These are phyloP conservation scores for Arctostaphylos glauca DNA, from an alignment of 148 eudicot species.

Conservation along the genomic window DNA sequence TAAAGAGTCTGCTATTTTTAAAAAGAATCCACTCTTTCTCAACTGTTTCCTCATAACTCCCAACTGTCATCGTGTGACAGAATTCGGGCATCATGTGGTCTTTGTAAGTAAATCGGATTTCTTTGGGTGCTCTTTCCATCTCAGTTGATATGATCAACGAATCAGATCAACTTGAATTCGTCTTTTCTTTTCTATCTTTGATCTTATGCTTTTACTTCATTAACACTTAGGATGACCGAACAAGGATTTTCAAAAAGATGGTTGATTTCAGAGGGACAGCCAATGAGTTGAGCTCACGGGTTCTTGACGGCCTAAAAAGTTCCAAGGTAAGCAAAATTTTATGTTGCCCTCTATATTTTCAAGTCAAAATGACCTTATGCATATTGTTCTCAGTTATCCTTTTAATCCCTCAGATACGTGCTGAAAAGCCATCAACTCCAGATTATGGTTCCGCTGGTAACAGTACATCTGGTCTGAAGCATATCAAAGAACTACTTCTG, in stretches of 20 bases:
- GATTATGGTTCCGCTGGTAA: slow-evolving; percentile 29
- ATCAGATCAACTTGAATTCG: background rate
- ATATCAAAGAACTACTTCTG: slow-evolving; percentile 79
- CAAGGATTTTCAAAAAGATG: slow-evolving; percentile 66
- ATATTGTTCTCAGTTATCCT: slow-evolving; percentile 4
- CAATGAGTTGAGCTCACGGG: slow-evolving; percentile 73
- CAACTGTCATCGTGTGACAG: slow-evolving; percentile 82
- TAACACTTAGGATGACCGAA: slow-evolving; percentile 69
- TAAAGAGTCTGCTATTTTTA: slow-evolving; percentile 41
- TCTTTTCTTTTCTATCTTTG: background rate
- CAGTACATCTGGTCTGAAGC: slow-evolving; percentile 59
- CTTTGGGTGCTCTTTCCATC: slow-evolving; percentile 21
- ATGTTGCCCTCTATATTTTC: slow-evolving; percentile 13
- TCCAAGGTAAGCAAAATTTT: slow-evolving; percentile 61
- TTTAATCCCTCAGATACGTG: slow-evolving; percentile 53
- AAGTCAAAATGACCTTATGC: background rate
- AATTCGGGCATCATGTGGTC: slow-evolving; percentile 63
- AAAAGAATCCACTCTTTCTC: slow-evolving; percentile 54
- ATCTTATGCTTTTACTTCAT: slow-evolving; percentile 9
- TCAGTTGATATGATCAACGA: background rate
- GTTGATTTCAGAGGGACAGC: slow-evolving; percentile 76
- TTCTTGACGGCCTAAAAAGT: slow-evolving; percentile 68
- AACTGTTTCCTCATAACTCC: slow-evolving; percentile 79
- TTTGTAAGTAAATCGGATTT: slow-evolving; percentile 48
- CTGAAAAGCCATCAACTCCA: slow-evolving; percentile 53